Base-by-base conservation (phyloP, 495 filamentous ascomycete genomes). In the Neurospora hispaniola region DNA sequence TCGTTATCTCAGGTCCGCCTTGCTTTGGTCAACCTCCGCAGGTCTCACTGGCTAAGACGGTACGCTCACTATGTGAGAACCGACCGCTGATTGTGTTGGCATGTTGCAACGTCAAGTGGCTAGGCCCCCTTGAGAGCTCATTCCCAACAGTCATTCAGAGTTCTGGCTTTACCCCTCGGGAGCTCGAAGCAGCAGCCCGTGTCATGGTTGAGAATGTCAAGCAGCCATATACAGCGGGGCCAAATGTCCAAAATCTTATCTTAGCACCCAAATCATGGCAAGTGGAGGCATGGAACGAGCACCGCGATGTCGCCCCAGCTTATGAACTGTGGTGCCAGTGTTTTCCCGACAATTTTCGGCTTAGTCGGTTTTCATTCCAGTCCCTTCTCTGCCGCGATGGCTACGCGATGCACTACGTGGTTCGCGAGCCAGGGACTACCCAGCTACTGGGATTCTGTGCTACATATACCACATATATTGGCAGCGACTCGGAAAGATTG, bases 381-480 rank as follows among this genome's bases (percentile, higher is more conserved):
- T 82, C 82, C 59, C 78, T 90, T 35, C 84, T 90, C n/a, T 84
- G 84, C 70, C 85, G 88, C 39, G 86, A 87, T 73, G 88, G 89
- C 8, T 89, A 87, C 75, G 87, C 86, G 43, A 89, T 86, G 84
- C 87, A 90, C 76, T 90, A 89, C 74, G 82, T 90, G 70, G 88
- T 90, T 66, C 85, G 86, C 42, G 84, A 88, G 31, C 83, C 85
- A 5, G 82, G 78, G 69, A 85, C 79, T 16, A 78, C 80, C 31
- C 83, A 85, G 66, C 71, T 90, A 14, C 80, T 90, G 40, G 89
- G 88, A 2, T 88, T 90, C 71, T 88, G 85, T 76, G 88, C 88
- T 27, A 89, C 87, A 20, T 90, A 89, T 79, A 86, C 83, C 75
- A 87, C 82, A 70, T 89, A 86, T 79, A 83, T 80, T 71, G 87